Percentiles rank a stretch among this genome's conserved stretches.
phyloP scores from a whole-genome alignment of 768 basidiomycete genomes.

The Tylopilus sp. region DNA sequence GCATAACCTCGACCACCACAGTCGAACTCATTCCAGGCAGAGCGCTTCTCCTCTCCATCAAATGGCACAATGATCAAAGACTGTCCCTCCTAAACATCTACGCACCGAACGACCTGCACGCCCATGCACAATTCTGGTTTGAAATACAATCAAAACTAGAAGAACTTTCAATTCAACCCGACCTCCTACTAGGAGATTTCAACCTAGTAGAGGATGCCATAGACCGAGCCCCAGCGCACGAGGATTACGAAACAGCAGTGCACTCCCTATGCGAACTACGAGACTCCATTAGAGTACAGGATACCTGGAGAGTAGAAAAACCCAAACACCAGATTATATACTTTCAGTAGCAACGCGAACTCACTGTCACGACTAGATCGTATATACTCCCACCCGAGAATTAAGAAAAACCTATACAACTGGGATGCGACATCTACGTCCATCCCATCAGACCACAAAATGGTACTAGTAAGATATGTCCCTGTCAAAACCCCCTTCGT shows the following conservation, averaged over 20 bases:
- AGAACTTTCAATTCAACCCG: neutral
- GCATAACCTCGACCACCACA: neutral
- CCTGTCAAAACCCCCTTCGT: no score
- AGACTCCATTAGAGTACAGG: neutral
- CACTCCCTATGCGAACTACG: constrained; percentile 11
- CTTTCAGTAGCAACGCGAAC: neutral
- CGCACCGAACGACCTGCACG: constrained; percentile 29
- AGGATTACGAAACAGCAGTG: constrained; percentile 8
- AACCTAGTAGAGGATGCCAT: constrained; percentile 40
- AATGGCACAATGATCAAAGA: neutral
- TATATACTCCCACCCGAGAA: neutral
- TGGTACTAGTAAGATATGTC: no score
- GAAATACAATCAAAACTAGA: neutral
- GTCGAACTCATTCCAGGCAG: neutral
- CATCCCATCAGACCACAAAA: no score
- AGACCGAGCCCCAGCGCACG: constrained; percentile 31
- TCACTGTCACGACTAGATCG: neutral
- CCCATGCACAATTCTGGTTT: constrained; percentile 33
- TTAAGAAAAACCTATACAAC: no score
- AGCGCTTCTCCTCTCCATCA: neutral
- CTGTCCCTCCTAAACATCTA: constrained; percentile 34
- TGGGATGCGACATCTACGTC: no score
- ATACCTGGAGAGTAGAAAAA: neutral
- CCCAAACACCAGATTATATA: neutral
- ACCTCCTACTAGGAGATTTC: constrained; percentile 40